Conservation (phyloP, 2,329 filamentous ascomycete genomes). For the Alternaria triticina region DNA sequence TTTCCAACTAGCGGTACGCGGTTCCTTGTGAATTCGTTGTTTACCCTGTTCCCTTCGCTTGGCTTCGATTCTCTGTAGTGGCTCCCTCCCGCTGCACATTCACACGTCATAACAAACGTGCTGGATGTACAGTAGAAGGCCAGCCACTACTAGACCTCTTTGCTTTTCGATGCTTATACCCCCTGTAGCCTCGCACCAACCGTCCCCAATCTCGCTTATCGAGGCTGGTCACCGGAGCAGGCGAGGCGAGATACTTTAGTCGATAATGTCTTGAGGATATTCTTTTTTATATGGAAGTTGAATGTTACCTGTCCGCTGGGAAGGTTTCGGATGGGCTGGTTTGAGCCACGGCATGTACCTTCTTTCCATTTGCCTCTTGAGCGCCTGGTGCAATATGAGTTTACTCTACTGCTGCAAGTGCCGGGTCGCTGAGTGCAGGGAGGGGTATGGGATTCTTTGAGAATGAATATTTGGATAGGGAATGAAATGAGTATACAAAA, state of each 20-base stretch:
- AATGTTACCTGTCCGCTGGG: constrained; percentile 22
- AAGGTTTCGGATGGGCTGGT: constrained; percentile 22
- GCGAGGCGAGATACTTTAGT: constrained; percentile 13
- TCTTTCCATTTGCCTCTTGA: neutral
- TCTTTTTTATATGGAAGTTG: constrained; percentile 10
- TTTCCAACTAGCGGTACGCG: neutral
- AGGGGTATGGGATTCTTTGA: neutral
- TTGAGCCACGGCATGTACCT: neutral
- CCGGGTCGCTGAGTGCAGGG: neutral
- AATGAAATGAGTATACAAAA: constrained; percentile 2
- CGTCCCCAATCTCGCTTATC: neutral
- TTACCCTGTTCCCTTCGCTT: constrained; percentile 14
- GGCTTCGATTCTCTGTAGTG: constrained; percentile 9
- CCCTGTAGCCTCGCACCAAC: constrained; percentile 13
- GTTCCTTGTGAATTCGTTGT: constrained; percentile 5
- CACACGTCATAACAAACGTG: neutral
- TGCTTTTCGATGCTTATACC: constrained; percentile 27
- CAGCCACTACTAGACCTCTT: constrained; percentile 6
- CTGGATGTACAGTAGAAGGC: neutral
- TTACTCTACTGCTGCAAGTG: neutral
- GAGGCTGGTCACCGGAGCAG: neutral
- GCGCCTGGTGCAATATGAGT: neutral
- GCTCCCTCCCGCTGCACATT: neutral
- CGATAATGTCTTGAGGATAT: constrained; percentile 39
- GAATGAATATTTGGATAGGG: neutral